Evolutionary conservation across 306 rosid species (phyloP).

Genomic region (Malus orientalis): DNA sequence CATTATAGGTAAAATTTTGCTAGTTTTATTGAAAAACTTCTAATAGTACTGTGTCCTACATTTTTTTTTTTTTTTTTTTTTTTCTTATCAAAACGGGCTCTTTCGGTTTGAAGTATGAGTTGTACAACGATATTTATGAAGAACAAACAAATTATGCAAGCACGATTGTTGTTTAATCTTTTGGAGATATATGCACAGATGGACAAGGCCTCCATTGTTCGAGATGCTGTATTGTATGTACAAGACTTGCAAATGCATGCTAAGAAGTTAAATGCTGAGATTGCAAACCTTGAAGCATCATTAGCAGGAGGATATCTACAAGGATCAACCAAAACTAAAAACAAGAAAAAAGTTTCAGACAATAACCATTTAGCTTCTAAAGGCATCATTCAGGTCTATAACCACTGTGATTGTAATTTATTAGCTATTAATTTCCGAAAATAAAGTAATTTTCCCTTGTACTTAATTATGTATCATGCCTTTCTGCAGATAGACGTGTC

Average conservation of each 20-base stretch:
- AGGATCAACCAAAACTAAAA: slow-evolving; percentile 25
- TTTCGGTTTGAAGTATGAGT: too few species aligned
- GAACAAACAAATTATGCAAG: too few species aligned
- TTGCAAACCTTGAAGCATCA: slow-evolving; percentile 65
- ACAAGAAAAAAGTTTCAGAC: slow-evolving; percentile 20
- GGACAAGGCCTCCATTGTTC: slow-evolving; percentile 93
- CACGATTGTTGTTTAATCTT: background rate
- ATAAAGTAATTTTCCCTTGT: background rate
- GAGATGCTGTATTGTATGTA: slow-evolving; percentile 71
- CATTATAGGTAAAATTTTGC: too few species aligned
- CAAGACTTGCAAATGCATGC: slow-evolving; percentile 65
- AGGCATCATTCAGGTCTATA: slow-evolving; percentile 56
- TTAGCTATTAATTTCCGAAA: background rate
- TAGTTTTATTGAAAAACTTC: too few species aligned
- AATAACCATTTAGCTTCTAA: slow-evolving; percentile 24
- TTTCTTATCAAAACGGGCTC: too few species aligned
- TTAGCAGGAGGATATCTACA: slow-evolving; percentile 23
- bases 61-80: too few species aligned
- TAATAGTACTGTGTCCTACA: too few species aligned
- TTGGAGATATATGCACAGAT: slow-evolving; percentile 33
- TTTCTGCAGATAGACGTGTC: slow-evolving; percentile 57
- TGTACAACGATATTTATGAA: too few species aligned
- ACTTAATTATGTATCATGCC: background rate
- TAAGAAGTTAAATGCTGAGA: slow-evolving; percentile 61
- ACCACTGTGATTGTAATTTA: background rate